phyloP scores from a whole-genome alignment of 345 rosid species.

The Murraya koenigii region DNA sequence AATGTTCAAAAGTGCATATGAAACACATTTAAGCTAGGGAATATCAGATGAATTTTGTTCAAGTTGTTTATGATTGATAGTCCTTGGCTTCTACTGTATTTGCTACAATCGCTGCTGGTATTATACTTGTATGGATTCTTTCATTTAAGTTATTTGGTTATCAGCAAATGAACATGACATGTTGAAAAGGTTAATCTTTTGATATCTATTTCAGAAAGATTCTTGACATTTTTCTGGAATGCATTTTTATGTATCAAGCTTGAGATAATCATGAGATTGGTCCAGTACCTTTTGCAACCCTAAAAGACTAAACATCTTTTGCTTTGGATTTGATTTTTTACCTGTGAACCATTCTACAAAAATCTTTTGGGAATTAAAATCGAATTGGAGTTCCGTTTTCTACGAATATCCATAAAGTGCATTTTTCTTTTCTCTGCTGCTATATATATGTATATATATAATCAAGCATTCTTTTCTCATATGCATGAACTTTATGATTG shows the following conservation, averaged over 20 bases:
- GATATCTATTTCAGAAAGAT: not conserved
- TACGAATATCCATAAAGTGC: not conserved
- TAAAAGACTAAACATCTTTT: not conserved
- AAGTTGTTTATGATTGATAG: not conserved
- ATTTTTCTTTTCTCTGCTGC: not conserved
- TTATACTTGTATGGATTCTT: not conserved
- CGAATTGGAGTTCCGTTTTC: not conserved
- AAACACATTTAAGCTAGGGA: not conserved
- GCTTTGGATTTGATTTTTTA: not conserved
- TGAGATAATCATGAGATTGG: not conserved
- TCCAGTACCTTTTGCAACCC: not conserved
- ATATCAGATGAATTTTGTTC: no score
- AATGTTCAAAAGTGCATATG: not conserved
- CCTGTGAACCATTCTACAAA: not conserved
- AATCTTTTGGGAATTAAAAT: not conserved
- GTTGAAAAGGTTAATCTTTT: not conserved
- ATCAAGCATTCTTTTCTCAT: not conserved
- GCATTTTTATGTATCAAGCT: not conserved
- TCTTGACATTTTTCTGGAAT: not conserved
- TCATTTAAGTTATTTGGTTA: not conserved
- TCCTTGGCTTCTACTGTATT: not conserved
- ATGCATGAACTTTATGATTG: not conserved
- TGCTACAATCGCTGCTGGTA: not conserved
- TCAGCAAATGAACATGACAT: not conserved
- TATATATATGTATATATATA: not conserved